Percentiles rank a stretch among this genome's conserved stretches.
Conservation (phyloP, 352 stramenopile genomes). For the Phytophthora lateralis region DNA sequence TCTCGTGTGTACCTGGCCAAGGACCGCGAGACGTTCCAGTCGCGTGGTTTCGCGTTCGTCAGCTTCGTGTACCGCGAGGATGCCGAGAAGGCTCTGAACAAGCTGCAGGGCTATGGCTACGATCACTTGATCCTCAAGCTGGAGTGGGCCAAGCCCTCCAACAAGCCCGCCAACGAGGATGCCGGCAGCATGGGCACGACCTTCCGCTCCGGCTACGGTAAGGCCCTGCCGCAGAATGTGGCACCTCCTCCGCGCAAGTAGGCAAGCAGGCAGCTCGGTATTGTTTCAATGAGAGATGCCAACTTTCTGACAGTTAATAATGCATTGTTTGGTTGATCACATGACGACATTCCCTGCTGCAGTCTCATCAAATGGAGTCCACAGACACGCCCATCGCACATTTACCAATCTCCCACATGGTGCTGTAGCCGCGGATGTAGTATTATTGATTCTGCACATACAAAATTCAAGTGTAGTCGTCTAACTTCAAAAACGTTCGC, state of each 20-base stretch:
- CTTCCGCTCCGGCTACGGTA: conserved; percentile 90
- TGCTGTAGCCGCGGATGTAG: not conserved
- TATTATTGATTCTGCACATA: conserved; percentile 2
- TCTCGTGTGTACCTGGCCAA: conserved; percentile 98
- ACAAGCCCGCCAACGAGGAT: conserved; percentile 78
- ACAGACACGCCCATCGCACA: not conserved
- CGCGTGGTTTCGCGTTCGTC: conserved; percentile 98
- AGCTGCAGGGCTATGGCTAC: conserved; percentile 97
- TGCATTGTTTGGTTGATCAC: not conserved
- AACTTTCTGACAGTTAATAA: conserved; percentile 23
- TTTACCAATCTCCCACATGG: conserved; percentile 13
- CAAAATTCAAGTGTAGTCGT: not conserved
- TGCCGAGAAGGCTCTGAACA: conserved; percentile 96
- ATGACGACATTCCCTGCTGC: not conserved
- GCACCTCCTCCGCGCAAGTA: conserved; percentile 84
- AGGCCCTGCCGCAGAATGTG: conserved; percentile 87
- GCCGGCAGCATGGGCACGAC: conserved; percentile 84
- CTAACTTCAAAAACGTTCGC: conserved; percentile 9
- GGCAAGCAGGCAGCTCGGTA: conserved; percentile 3
- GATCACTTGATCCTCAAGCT: conserved; percentile 99
- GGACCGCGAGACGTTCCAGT: conserved; percentile 98
- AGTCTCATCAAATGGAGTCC: not conserved
- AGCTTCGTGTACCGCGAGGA: conserved; percentile 97
- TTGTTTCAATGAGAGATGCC: conserved; percentile 1
- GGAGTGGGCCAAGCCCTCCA: conserved; percentile 98